Base-by-base conservation (phyloP, 1,284 basidiomycete genomes). In the Meripilus lineatus region DNA sequence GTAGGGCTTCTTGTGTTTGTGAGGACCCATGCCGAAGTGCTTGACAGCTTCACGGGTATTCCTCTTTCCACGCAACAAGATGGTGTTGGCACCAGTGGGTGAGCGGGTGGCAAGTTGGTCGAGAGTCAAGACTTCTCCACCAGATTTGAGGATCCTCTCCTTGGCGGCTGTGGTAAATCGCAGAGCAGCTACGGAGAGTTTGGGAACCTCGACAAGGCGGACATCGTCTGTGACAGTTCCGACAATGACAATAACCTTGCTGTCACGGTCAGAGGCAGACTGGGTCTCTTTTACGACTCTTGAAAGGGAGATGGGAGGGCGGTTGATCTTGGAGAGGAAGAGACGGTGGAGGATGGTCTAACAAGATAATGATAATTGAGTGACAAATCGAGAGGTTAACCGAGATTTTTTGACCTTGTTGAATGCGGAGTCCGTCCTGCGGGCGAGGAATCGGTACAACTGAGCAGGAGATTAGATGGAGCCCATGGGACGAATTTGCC, bases 361-460 rank as follows among this genome's bases (percentile, higher is more conserved):
- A 40, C 28, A 32, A 26, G 38, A 49, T 49, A 44, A 40, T 49
- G 48, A 21, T 42, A 32, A 50, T 45, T 50, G n/a, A n/a, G 38
- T 59, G 20, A 46, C 14, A 34, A 13, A 24, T 34, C 40, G 10
- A 23, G n/a, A 35, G 4, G 47, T 36, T 23, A 28, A 13, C 13
- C 32, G 45, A 47, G 47, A 55, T 13, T 38, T 22, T 10, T 52
- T 34, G 50, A 87, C 85, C 84, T 95, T 93, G 90, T 99, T 99
- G 78, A 99, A 99, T 58, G 75, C 74, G 50, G 92, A 84, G 67
- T 98, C 92, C 46, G 96, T 99, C 63, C 96, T 88, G 64, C 96
- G 89, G 54, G 95, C 94, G 54, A 99, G 78, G 84, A 99, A 99
- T 63, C 95, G 93, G 81, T 99, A 99, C 56, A 99, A 84, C 95